Evolutionary conservation across 768 basidiomycete species (phyloP).

Genomic region (Mycena filopes): DNA sequence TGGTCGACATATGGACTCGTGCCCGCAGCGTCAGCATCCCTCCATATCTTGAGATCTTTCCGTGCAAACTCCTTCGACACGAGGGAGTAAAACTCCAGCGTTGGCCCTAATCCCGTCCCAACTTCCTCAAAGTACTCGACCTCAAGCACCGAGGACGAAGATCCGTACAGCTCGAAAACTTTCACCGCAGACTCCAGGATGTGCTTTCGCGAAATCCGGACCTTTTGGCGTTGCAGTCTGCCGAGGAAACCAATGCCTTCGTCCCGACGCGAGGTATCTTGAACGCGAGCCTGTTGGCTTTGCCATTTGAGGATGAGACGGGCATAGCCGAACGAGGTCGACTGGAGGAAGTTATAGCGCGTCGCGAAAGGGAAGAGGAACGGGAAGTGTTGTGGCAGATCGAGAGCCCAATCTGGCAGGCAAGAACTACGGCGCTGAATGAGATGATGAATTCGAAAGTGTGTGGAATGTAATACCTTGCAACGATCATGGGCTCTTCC

Average conservation of each 20-base stretch:
- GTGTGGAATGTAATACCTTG: constrained; percentile 73
- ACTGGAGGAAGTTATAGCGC: constrained; percentile 96
- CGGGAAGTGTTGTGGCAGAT: constrained; percentile 95
- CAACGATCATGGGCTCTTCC: constrained; percentile 99
- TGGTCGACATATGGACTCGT: constrained; percentile 82
- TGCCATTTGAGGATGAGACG: constrained; percentile 96
- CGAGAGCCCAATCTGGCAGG: constrained; percentile 96
- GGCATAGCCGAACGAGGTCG: constrained; percentile 97
- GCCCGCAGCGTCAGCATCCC: constrained; percentile 77
- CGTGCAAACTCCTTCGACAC: constrained; percentile 96
- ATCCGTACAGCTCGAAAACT: constrained; percentile 96
- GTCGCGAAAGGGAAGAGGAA: constrained; percentile 99
- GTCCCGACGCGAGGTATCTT: constrained; percentile 84
- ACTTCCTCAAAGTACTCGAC: constrained; percentile 99
- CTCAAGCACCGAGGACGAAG: constrained; percentile 92
- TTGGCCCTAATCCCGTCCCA: constrained; percentile 96
- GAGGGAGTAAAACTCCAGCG: constrained; percentile 97
- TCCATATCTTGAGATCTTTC: constrained; percentile 90
- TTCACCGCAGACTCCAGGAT: constrained; percentile 96
- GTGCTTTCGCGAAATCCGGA: constrained; percentile 94
- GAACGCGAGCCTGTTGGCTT: constrained; percentile 82
- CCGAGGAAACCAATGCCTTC: constrained; percentile 94
- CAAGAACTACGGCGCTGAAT: constrained; percentile 72
- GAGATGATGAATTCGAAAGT: constrained; percentile 15
- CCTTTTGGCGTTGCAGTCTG: constrained; percentile 93